A percentile compares a stretch with the other conserved stretches of the same genome.
Evolutionary conservation across 768 basidiomycete species (phyloP).

Genomic region (Phaeotremella fagi): DNA sequence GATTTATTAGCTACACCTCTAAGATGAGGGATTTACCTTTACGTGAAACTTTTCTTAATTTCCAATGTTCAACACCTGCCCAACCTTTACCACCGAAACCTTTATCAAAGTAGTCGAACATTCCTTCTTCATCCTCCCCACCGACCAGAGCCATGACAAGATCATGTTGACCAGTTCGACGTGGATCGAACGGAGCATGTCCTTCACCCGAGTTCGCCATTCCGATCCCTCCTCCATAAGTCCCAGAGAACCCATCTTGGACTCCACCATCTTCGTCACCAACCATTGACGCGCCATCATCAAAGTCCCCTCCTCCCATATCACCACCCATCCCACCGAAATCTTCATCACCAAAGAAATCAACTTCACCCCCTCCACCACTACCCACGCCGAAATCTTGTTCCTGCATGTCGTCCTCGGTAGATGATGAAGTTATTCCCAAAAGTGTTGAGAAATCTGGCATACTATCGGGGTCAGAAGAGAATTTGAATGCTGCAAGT

Average conservation of each 20-base stretch:
- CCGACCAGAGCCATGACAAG: conserved; percentile 81
- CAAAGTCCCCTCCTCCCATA: conserved; percentile 28
- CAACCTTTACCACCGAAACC: conserved; percentile 73
- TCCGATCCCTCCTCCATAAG: conserved; percentile 46
- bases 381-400: neutral
- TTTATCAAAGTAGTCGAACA: conserved; percentile 87
- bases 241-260: too few relatives aligned
- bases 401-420: conserved; percentile 15
- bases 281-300: conserved; percentile 31
- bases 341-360: conserved; percentile 47
- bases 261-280: conserved; percentile 55
- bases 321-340: conserved; percentile 29
- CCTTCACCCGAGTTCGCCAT: conserved; percentile 47
- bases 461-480: conserved; percentile 57
- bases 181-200: conserved; percentile 77
- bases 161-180: conserved; percentile 67
- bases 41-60: conserved; percentile 72
- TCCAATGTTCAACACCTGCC: conserved; percentile 99
- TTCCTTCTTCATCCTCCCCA: conserved; percentile 54
- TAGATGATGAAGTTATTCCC: conserved; percentile 26
- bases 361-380: conserved; percentile 14
- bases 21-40: conserved; percentile 56
- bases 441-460: conserved; percentile 55
- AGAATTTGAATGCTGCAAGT: conserved; percentile 75
- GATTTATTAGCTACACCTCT: neutral